These are phyloP conservation scores for Phellinidium pouzarii DNA, from an alignment of 1,284 basidiomycete species.

Conservation along the genomic window DNA sequence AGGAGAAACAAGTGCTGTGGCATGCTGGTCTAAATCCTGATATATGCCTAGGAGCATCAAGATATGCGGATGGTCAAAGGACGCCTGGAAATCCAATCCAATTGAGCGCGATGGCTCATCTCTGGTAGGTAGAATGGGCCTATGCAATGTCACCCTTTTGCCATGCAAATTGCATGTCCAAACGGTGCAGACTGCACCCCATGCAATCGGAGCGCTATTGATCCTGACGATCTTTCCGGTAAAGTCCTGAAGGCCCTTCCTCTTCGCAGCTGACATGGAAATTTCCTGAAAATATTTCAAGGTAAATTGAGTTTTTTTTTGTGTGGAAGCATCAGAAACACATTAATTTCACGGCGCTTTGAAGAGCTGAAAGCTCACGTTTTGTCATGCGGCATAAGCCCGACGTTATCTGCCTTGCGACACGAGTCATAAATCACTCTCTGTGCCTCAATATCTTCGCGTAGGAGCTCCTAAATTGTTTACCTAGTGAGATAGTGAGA, in stretches of 20 bases:
- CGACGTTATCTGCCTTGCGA: constrained; percentile 9
- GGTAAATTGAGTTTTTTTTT: not conserved
- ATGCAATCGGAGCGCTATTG: constrained; percentile 7
- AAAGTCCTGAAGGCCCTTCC: constrained; percentile 7
- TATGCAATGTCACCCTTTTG: constrained; percentile 11
- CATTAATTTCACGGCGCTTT: constrained; percentile 6
- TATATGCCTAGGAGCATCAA: constrained; percentile 12
- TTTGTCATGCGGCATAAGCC: constrained; percentile 2
- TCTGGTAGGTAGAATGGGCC: not conserved
- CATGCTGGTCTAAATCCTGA: constrained; percentile 1
- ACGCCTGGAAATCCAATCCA: constrained; percentile 5
- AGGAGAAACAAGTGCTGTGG: constrained; percentile 14
- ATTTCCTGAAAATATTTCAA: not conserved
- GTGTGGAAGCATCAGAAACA: not conserved
- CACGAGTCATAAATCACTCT: constrained; percentile 15
- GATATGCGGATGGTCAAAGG: constrained; percentile 15
- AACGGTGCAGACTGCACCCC: constrained; percentile 12
- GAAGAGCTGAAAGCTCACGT: constrained; percentile 3
- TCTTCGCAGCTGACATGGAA: not conserved
- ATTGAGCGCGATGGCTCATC: not conserved
- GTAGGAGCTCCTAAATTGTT: constrained; percentile 4
- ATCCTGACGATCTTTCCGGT: constrained; percentile 15
- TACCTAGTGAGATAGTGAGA: not conserved
- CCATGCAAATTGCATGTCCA: constrained; percentile 16
- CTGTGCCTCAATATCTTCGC: constrained; percentile 14